Evolutionary conservation across 441 rosid species (phyloP), one percentile per base, ranked within the genome.

Genomic region (Croton setiger): DNA sequence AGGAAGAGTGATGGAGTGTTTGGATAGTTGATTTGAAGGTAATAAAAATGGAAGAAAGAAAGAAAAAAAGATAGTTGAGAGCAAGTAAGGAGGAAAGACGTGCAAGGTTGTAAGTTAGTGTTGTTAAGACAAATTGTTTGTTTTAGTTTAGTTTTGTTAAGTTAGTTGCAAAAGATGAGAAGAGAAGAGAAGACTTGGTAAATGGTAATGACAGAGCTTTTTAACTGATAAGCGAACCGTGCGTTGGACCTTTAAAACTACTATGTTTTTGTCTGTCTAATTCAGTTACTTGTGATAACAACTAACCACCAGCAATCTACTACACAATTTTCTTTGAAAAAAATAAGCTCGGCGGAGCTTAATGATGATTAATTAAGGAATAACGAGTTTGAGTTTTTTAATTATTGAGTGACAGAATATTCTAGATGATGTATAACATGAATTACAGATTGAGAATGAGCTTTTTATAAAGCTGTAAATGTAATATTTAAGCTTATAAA

Each of bases 41-140:
- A 65, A 35, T 53, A 23, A 74, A 67, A 66, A 51, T 51, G 41
- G 56, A 27, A 55, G 10, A 63, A 8, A 20, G 3, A 44, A 52
- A 21, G 58, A n/a, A 36, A 37, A 8, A 37, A 37, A 39, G 73
- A 67, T 71, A 71, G 86, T 69, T 78, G 86, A 70, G 52, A 57
- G 82, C 82, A 76, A 51, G 80, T 75, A 78, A 68, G 76, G 64
- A 44, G 76, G 64, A 44, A 52, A 58, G 53, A 86, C 85, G 82
- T 82, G 85, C 75, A 72, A 72, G 62, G 74, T 14, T 73, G 77
- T 76, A 52, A 56, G 51, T 12, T 59, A 17, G 23, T 47, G 17
- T 47, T 20, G 31, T 27, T 27, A 27, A 27, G 31, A 27, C 31
- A 27, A 27, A n/a, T n/a, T n/a, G 31, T 14, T 1, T 39, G 9